Evolutionary conservation across 2,329 filamentous ascomycete genomes (phyloP).

Genomic region (Aspergillus thermomutatus): DNA sequence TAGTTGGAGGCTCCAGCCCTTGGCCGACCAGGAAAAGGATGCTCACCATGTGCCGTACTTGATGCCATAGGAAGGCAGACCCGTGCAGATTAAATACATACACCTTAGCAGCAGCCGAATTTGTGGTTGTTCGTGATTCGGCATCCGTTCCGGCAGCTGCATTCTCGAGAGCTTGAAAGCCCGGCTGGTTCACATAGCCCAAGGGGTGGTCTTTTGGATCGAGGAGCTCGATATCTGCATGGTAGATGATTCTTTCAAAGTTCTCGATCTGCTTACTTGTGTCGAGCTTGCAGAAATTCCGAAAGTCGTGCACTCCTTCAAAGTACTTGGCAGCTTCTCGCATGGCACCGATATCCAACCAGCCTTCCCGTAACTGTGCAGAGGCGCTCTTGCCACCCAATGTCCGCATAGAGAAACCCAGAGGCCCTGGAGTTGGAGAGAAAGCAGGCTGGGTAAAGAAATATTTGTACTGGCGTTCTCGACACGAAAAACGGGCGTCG

Average conservation of each 20-base stretch:
- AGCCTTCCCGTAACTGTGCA: constrained; percentile 58
- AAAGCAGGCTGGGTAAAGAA: constrained; percentile 97
- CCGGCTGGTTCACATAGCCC: constrained; percentile 51
- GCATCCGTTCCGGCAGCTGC: constrained; percentile 13
- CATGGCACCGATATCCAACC: constrained; percentile 88
- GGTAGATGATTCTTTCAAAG: constrained; percentile 75
- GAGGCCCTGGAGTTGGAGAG: constrained; percentile 58
- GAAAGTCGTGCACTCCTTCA: constrained; percentile 85
- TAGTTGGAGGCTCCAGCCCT: constrained; percentile 70
- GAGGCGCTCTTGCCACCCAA: constrained; percentile 18
- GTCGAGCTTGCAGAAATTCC: constrained; percentile 96
- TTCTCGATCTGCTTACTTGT: constrained; percentile 83
- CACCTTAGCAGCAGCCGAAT: constrained; percentile 57
- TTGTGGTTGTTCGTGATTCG: constrained; percentile 11
- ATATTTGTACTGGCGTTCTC: constrained; percentile 88
- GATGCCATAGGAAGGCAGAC: constrained; percentile 95
- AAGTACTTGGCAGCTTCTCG: constrained; percentile 73
- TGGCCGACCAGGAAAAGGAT: constrained; percentile 92
- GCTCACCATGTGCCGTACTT: constrained; percentile 91
- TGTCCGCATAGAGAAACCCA: constrained; percentile 45
- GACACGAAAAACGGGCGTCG: constrained; percentile 87
- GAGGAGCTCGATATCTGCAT: constrained; percentile 73
- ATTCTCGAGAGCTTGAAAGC: constrained; percentile 40
- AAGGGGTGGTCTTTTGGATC: constrained; percentile 51
- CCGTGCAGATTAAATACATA: constrained; percentile 88